Evolutionary conservation across 2,329 filamentous ascomycete species (phyloP), one percentile per base, ranked within the genome.

Genomic region (Diplocarpon mali): DNA sequence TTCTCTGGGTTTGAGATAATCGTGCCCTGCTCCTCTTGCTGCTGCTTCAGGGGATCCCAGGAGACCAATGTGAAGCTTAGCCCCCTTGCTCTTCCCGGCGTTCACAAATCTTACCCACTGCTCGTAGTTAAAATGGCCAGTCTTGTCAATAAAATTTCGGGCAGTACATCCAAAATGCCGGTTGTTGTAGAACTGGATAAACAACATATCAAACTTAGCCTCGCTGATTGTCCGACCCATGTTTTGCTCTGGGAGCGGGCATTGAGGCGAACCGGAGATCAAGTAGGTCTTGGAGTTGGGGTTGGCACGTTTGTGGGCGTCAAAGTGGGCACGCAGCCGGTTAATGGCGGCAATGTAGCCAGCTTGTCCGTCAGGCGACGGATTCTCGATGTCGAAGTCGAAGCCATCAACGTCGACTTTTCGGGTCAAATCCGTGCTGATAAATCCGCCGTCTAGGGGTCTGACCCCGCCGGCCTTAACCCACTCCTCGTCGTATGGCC

Each of bases 401-500:
- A 62, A 62, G 8, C 60, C 60, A 48, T 62, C 59, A 43, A 62
- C 51, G 31, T 60, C 53, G 36, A 60, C 52, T 5, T 41, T 53
- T 14, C 47, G 39, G 13, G 45, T 38, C 3, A 36, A n/a, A 14
- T 46, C 43, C 5, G 31, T 34, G 31, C 50, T 46, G 17, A 30
- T 42, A 5, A 29, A 41, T 12, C 55, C 53, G 35, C 48, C 45
- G 38, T 60, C 57, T 15, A 61, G 44, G 29, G 59, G 59, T 28
- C 57, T 55, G 30, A 56, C 44, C 35, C 61, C 55, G 41, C 57
- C 57, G 13, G 48, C 46, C 34, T 52, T 54, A 17, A 60, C 56
- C 61, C 60, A 65, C 8, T 47, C 45, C 3, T 53, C 41, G n/a
- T 61, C 58, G 15, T 55, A 55, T 5, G 66, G 66, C 9, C 67